A percentile compares a stretch with the other conserved stretches of the same genome.
phyloP scores from a whole-genome alignment of 352 stramenopile species.

The Globisporangium camurandrum region DNA sequence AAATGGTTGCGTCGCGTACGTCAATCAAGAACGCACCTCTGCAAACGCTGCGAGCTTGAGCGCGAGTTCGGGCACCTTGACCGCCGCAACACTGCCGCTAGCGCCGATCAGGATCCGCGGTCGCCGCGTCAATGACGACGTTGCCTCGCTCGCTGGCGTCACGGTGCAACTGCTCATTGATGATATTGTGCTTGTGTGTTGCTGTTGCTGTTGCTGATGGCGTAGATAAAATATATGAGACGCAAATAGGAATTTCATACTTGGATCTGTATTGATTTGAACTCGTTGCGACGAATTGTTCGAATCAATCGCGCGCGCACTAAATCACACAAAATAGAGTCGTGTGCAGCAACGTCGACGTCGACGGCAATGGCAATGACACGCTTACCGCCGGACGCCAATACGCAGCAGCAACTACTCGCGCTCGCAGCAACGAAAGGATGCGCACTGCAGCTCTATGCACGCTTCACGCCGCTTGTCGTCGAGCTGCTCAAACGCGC shows the following conservation, averaged over 20 bases:
- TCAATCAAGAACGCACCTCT: constrained; percentile 31
- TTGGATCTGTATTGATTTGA: too few relatives aligned
- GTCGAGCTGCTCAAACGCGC: not conserved
- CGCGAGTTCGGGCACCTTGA: constrained; percentile 84
- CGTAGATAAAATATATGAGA: too few relatives aligned
- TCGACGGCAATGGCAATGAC: not conserved
- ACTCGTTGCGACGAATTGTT: too few relatives aligned
- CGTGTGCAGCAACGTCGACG: not conserved
- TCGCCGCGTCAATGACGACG: not conserved
- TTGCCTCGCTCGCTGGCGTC: not conserved
- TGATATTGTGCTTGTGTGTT: too few relatives aligned
- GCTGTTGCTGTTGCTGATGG: too few relatives aligned
- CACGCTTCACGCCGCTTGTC: constrained; percentile 10
- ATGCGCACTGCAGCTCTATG: constrained; percentile 10
- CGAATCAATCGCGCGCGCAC: not conserved
- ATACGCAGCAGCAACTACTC: constrained; percentile 21
- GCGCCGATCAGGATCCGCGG: constrained; percentile 67
- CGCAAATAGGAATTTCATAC: too few relatives aligned
- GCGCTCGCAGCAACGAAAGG: constrained; percentile 14
- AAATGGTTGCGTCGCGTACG: not conserved
- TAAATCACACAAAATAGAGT: not conserved
- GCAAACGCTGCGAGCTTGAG: constrained; percentile 39
- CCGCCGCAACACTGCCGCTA: constrained; percentile 80
- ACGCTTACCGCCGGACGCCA: constrained; percentile 6
- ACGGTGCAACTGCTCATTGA: too few relatives aligned